Evolutionary conservation across 768 basidiomycete genomes (phyloP).

Genomic region (Trametes punicea): DNA sequence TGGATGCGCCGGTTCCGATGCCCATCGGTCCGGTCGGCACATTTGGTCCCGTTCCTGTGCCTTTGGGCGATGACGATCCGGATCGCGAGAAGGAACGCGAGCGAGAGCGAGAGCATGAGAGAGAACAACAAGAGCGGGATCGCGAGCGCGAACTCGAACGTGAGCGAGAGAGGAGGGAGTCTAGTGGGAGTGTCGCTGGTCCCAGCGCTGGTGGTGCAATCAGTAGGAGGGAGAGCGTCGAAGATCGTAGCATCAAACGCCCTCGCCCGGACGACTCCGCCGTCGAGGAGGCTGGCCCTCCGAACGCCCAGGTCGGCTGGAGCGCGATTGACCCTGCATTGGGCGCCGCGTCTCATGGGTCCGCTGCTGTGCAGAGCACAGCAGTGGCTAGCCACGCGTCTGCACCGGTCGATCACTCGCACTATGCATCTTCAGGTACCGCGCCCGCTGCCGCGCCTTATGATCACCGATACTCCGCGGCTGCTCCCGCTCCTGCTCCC

Average conservation of each 20-base stretch:
- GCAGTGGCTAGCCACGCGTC: constrained; percentile 6
- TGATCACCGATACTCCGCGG: constrained; percentile 23
- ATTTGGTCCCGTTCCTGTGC: constrained; percentile 23
- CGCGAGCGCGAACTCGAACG: constrained; percentile 20
- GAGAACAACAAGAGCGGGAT: constrained; percentile 8
- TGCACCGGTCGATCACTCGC: constrained; percentile 11
- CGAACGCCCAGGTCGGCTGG: constrained; percentile 18
- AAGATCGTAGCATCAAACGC: constrained; percentile 25
- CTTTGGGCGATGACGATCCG: constrained; percentile 23
- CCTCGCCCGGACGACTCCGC: constrained; percentile 28
- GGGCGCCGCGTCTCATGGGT: constrained; percentile 21
- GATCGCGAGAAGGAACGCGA: constrained; percentile 19
- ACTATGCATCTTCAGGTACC: constrained; percentile 17
- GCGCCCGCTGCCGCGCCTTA: constrained; percentile 18
- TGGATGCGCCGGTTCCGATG: constrained; percentile 22
- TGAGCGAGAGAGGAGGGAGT: constrained; percentile 22
- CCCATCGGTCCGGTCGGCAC: constrained; percentile 23
- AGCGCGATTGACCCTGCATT: constrained; percentile 31
- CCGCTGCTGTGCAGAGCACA: constrained; percentile 8
- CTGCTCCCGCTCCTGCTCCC: constrained; percentile 17
- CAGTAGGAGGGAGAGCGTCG: constrained; percentile 18
- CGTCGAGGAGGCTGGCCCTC: constrained; percentile 21
- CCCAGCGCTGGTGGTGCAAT: constrained; percentile 6
- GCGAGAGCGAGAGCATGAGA: constrained; percentile 16
- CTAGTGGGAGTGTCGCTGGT: constrained; percentile 5